These are phyloP conservation scores for Aspergillus ruber DNA, from an alignment of 2,329 filamentous ascomycete species.

Conservation along the genomic window DNA sequence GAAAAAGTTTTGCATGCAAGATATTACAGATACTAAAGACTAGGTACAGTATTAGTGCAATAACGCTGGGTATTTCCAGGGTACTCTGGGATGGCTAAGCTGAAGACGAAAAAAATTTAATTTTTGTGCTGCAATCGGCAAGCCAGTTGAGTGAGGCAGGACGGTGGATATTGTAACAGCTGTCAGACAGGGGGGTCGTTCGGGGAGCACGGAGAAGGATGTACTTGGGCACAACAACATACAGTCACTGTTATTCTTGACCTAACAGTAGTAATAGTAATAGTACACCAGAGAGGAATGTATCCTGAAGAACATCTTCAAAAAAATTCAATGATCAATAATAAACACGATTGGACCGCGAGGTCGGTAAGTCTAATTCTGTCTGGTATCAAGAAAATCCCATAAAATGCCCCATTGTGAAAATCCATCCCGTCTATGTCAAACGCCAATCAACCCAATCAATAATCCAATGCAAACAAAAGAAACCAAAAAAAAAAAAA, in stretches of 20 bases:
- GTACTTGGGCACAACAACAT: constrained; percentile 3
- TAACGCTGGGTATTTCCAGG: too few species aligned
- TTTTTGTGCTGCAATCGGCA: too few species aligned
- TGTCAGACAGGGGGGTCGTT: neutral
- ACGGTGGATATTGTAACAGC: neutral
- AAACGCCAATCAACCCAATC: constrained; percentile 25
- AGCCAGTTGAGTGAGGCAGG: too few species aligned
- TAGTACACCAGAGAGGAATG: constrained; percentile 10
- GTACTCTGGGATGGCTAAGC: neutral
- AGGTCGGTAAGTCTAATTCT: constrained; percentile 32
- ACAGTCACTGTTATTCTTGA: constrained; percentile 12
- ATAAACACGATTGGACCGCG: constrained; percentile 26
- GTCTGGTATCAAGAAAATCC: constrained; percentile 35
- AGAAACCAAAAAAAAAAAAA: constrained; percentile 1
- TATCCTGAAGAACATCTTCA: constrained; percentile 3
- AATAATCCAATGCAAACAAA: neutral
- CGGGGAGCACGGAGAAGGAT: neutral
- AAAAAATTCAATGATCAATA: constrained; percentile 11
- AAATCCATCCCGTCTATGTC: constrained; percentile 32
- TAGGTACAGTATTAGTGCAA: too few species aligned
- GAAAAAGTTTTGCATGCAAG: neutral
- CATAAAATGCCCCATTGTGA: constrained; percentile 21
- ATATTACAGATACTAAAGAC: too few species aligned
- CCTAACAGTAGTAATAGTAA: neutral
- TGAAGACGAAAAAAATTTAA: neutral